A percentile compares a stretch with the other conserved stretches of the same genome.
Evolutionary conservation across 768 basidiomycete genomes (phyloP).

Genomic region (Amanita rubescens): DNA sequence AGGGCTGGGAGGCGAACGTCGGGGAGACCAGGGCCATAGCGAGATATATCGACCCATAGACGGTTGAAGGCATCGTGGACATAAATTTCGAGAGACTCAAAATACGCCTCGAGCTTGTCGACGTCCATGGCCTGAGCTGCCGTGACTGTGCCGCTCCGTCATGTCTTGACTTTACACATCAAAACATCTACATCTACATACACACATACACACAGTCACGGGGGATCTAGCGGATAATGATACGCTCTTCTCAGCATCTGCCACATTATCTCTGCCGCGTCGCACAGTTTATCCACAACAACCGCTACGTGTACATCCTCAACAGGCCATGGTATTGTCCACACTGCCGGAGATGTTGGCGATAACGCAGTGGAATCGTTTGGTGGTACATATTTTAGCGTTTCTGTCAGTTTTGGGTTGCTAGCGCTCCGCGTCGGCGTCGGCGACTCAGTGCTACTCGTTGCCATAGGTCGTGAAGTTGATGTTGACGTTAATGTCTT

Average conservation of each 20-base stretch:
- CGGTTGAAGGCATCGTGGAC: conserved; percentile 59
- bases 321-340: conserved; percentile 28
- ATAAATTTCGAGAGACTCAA: conserved; percentile 57
- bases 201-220: conserved; percentile 16
- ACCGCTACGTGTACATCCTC: conserved; percentile 17
- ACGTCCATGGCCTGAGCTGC: conserved; percentile 21
- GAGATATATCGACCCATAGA: conserved; percentile 72
- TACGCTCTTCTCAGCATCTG: conserved; percentile 40
- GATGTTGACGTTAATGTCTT: conserved; percentile 15
- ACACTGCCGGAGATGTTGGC: conserved; percentile 21
- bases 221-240: conserved; percentile 53
- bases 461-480: conserved; percentile 18
- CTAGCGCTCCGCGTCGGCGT: not conserved
- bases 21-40: conserved; percentile 67
- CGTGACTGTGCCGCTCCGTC: no score
- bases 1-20: conserved; percentile 53
- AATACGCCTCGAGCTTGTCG: conserved; percentile 60
- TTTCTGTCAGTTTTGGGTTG: conserved; percentile 4
- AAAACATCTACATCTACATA: not conserved
- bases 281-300: conserved; percentile 28
- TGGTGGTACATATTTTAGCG: conserved; percentile 1
- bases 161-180: not conserved
- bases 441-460: not conserved
- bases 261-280: conserved; percentile 37
- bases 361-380: conserved; percentile 5